Evolutionary conservation across 805 yeast genomes (phyloP).

Genomic region (Teunomyces tritomae): DNA sequence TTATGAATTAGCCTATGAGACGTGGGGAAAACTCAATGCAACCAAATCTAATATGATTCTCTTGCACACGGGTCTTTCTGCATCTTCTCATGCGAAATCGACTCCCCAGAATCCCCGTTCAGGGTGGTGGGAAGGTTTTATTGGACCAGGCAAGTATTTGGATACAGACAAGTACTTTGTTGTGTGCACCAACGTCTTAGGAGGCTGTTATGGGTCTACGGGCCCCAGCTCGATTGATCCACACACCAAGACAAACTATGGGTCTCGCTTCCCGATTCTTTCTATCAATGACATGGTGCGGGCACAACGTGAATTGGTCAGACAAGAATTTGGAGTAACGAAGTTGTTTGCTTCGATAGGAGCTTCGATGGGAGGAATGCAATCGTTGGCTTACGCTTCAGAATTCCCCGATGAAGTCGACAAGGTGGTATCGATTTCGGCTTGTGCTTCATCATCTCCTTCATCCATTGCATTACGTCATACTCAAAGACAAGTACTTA

Average conservation of each 20-base stretch:
- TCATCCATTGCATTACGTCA: constrained; percentile 91
- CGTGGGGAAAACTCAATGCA: constrained; percentile 78
- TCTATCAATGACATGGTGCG: constrained; percentile 89
- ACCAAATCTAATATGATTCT: constrained; percentile 70
- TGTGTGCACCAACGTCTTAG: constrained; percentile 86
- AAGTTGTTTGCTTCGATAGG: constrained; percentile 81
- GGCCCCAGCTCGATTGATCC: constrained; percentile 87
- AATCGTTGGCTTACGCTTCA: constrained; percentile 80
- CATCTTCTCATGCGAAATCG: constrained; percentile 90
- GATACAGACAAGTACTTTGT: constrained; percentile 82
- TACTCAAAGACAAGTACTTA: constrained; percentile 86
- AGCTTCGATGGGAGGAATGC: constrained; percentile 99
- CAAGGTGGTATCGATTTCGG: constrained; percentile 77
- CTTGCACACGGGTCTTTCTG: constrained; percentile 87
- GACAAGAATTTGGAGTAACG: constrained; percentile 56
- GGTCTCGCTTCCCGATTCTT: constrained; percentile 82
- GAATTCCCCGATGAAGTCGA: constrained; percentile 78
- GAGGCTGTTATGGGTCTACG: constrained; percentile 94
- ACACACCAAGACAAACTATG: constrained; percentile 62
- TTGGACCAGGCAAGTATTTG: constrained; percentile 76
- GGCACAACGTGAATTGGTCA: constrained; percentile 73
- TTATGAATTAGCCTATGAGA: constrained; percentile 84
- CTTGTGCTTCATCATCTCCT: constrained; percentile 93
- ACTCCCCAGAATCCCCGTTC: constrained; percentile 63
- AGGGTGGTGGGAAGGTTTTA: constrained; percentile 97